Evolutionary conservation across 148 eudicot species (phyloP).

Genomic region (Nyssa sinensis): DNA sequence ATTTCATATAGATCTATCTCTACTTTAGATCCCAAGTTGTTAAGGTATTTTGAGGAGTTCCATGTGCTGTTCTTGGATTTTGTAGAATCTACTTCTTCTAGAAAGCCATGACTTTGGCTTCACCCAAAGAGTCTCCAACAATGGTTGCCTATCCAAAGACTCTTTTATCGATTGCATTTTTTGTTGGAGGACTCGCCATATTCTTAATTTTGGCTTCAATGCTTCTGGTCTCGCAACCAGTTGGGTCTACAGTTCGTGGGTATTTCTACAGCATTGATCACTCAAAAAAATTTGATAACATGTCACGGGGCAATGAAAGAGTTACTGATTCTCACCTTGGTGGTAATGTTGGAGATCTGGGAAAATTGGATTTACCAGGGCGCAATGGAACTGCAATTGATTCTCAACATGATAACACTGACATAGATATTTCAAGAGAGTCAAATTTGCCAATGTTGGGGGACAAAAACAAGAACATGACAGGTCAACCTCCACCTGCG

Average conservation of each 20-base stretch:
- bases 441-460: background rate
- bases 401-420: background rate
- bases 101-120: conserved; percentile 36
- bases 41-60: background rate
- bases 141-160: conserved; percentile 56
- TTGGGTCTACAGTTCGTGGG: conserved; percentile 60
- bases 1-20: too few relatives aligned
- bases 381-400: background rate
- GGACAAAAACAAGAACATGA: background rate
- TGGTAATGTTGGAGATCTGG: background rate
- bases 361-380: background rate
- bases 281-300: conserved; percentile 15
- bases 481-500: background rate
- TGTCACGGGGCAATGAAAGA: conserved; percentile 21
- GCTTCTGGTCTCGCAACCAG: conserved; percentile 63
- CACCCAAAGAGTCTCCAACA: conserved; percentile 37
- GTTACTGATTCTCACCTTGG: background rate
- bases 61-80: too few relatives aligned
- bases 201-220: conserved; percentile 69
- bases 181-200: conserved; percentile 67
- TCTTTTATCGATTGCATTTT: conserved; percentile 47
- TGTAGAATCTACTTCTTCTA: background rate
- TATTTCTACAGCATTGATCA: conserved; percentile 61
- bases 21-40: conserved; percentile 4
- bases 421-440: background rate